A percentile compares a stretch with the other conserved stretches of the same genome.
These are phyloP conservation scores for Rutidosis leptorrhynchoides DNA, from an alignment of 129 eudicot species.

Conservation along the genomic window DNA sequence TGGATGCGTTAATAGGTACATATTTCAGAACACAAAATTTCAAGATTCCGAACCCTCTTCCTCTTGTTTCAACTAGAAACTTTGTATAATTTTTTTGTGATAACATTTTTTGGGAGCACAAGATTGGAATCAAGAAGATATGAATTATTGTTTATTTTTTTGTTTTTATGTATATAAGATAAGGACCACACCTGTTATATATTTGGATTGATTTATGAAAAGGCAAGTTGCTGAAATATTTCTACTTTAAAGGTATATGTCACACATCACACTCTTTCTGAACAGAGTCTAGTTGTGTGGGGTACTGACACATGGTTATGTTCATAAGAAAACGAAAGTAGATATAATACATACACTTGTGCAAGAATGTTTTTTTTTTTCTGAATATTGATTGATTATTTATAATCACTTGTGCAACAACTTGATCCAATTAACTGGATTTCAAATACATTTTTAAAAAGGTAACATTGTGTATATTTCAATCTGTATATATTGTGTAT, in stretches of 20 bases:
- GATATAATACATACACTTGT: too few relatives aligned
- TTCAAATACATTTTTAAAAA: too few relatives aligned
- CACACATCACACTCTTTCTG: not conserved
- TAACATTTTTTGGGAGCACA: conserved; percentile 15
- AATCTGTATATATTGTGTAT: too few relatives aligned
- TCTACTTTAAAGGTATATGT: not conserved
- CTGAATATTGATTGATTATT: not conserved
- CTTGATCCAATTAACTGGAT: too few relatives aligned
- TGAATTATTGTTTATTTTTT: not conserved
- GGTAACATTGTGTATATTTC: too few relatives aligned
- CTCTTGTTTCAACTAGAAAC: conserved; percentile 19
- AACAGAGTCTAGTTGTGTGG: not conserved
- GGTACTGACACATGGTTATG: not conserved
- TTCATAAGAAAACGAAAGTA: too few relatives aligned
- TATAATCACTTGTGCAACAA: too few relatives aligned
- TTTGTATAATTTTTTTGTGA: conserved; percentile 18
- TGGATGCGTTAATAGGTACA: conserved; percentile 46
- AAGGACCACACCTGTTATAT: conserved; percentile 1
- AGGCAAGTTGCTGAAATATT: not conserved
- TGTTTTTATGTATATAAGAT: not conserved
- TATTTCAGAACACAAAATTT: conserved; percentile 29
- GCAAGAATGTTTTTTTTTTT: too few relatives aligned
- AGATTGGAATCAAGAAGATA: conserved; percentile 13
- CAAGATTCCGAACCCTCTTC: conserved; percentile 56
- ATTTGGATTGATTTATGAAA: conserved; percentile 17